Conservation (phyloP, 768 basidiomycete species). For the Paxillus involutus region DNA sequence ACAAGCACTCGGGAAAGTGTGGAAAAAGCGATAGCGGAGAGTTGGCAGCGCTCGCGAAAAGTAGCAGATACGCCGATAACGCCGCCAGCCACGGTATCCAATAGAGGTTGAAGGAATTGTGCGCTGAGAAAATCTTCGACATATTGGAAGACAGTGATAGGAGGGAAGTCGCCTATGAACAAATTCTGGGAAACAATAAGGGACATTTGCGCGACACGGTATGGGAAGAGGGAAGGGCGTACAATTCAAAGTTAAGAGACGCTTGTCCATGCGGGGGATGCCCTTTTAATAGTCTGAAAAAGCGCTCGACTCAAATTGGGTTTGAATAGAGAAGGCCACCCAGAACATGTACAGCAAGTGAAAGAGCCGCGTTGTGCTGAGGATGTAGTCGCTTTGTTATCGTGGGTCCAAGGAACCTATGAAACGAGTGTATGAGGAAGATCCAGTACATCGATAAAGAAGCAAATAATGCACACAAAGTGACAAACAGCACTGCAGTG, state of each 20-base stretch:
- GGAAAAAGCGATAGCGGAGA: constrained; percentile 42
- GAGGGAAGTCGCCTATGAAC: constrained; percentile 23
- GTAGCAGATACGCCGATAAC: constrained; percentile 44
- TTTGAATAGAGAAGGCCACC: not conserved
- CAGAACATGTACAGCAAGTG: not conserved
- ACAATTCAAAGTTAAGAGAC: not conserved
- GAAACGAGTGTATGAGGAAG: not conserved
- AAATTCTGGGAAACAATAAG: constrained; percentile 34
- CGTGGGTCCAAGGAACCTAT: not conserved
- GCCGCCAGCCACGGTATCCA: constrained; percentile 20
- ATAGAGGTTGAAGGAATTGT: constrained; percentile 27
- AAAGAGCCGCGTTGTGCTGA: not conserved
- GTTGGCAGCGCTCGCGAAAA: constrained; percentile 34
- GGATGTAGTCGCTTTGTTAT: not conserved
- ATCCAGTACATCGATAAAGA: not conserved
- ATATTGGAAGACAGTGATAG: constrained; percentile 29
- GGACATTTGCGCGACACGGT: constrained; percentile 4
- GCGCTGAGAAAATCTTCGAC: constrained; percentile 26
- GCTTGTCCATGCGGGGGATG: no score
- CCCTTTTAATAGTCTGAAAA: not conserved
- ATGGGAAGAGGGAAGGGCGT: not conserved
- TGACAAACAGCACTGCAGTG: not conserved
- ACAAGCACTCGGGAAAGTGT: constrained; percentile 35
- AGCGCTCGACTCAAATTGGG: not conserved
- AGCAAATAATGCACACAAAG: not conserved